Evolutionary conservation across 169 alveolate genomes (phyloP).

Genomic region (Babesia gibsoni): DNA sequence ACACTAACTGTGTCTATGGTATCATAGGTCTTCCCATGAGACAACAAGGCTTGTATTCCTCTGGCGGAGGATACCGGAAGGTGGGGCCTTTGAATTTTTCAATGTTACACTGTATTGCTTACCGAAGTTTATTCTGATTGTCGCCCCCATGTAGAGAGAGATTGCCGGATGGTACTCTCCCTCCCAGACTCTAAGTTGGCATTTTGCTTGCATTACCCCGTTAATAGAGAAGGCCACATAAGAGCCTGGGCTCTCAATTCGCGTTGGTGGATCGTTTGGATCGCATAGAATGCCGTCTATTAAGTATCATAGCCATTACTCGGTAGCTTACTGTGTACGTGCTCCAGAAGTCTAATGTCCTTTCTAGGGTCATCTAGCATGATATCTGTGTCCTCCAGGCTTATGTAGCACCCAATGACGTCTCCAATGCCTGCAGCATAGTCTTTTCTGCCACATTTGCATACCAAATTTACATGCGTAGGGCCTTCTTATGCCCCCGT

Average conservation of each 20-base stretch:
- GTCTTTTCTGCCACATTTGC: not conserved
- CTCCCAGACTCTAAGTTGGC: slow-evolving; percentile 66
- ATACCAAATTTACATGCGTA: slow-evolving; percentile 49
- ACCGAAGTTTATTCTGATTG: slow-evolving; percentile 72
- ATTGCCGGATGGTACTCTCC: slow-evolving; percentile 84
- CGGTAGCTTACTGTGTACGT: slow-evolving; percentile 62
- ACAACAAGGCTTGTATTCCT: slow-evolving; percentile 65
- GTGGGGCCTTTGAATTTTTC: slow-evolving; percentile 57
- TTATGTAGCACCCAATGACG: slow-evolving; percentile 70
- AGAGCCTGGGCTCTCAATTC: slow-evolving; percentile 66
- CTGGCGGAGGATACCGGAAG: slow-evolving; percentile 58
- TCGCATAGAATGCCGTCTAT: slow-evolving; percentile 80
- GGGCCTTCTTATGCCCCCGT: slow-evolving; percentile 6
- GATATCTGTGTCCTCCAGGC: slow-evolving; percentile 56
- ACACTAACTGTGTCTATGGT: too few species aligned
- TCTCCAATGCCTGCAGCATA: slow-evolving; percentile 56
- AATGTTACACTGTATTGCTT: not conserved
- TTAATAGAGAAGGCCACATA: slow-evolving; percentile 77
- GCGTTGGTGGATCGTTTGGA: slow-evolving; percentile 75
- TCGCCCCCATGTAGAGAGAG: slow-evolving; percentile 84
- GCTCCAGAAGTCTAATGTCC: slow-evolving; percentile 76
- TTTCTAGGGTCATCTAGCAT: slow-evolving; percentile 77
- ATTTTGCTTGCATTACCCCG: slow-evolving; percentile 66
- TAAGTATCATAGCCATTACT: not conserved
- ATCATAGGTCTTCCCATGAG: slow-evolving; percentile 63